Evolutionary conservation across 1,284 basidiomycete species (phyloP).

Genomic region (Cutaneotrichosporon sp.): DNA sequence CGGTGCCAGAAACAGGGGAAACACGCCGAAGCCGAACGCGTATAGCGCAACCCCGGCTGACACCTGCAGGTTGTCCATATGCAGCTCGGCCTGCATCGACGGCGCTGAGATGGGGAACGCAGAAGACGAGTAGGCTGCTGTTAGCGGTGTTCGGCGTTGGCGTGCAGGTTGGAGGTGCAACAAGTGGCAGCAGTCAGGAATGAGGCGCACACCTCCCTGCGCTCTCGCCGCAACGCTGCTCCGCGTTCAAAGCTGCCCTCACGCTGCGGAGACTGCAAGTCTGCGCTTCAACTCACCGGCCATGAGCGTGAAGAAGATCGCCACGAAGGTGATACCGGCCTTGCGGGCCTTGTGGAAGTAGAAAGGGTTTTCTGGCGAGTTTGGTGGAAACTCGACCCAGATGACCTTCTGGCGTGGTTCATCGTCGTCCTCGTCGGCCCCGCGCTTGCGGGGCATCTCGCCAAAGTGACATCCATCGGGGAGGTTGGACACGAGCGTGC

Average conservation of each 20-base stretch:
- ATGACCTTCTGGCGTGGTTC: slow-evolving; percentile 27
- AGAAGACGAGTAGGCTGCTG: slow-evolving; percentile 54
- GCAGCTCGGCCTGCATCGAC: slow-evolving; percentile 63
- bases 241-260: too few species aligned
- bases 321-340: slow-evolving; percentile 58
- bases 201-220: too few species aligned
- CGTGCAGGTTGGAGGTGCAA: too few species aligned
- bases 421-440: neutral
- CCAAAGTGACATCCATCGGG: slow-evolving; percentile 2
- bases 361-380: slow-evolving; percentile 57
- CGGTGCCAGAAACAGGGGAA: slow-evolving; percentile 66
- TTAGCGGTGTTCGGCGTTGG: too few species aligned
- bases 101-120: slow-evolving; percentile 58
- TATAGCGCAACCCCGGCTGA: slow-evolving; percentile 60
- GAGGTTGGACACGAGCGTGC: slow-evolving; percentile 1
- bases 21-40: slow-evolving; percentile 58
- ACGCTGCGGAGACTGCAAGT: too few species aligned
- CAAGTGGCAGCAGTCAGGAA: too few species aligned
- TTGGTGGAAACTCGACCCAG: slow-evolving; percentile 58
- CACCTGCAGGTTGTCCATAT: slow-evolving; percentile 58
- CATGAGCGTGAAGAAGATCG: slow-evolving; percentile 57
- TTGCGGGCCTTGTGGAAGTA: slow-evolving; percentile 55
- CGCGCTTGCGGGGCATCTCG: neutral
- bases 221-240: too few species aligned
- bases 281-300: slow-evolving; percentile 53